Evolutionary conservation across 768 basidiomycete genomes (phyloP).

Genomic region (Collybia nuda): DNA sequence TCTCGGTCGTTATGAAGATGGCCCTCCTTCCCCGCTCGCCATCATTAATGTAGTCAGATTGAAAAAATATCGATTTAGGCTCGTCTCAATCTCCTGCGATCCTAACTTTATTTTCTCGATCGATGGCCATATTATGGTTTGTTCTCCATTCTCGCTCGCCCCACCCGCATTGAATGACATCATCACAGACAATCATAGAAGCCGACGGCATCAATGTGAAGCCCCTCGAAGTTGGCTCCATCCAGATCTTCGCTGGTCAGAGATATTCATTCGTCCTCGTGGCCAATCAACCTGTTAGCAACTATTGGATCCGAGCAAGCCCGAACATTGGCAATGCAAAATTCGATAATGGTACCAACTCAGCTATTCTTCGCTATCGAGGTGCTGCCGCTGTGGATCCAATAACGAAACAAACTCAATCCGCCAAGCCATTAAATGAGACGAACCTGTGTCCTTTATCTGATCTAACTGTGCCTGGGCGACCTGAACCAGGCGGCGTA

Average conservation of each 20-base stretch:
- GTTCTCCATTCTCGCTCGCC: conserved; percentile 10
- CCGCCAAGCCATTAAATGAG: conserved; percentile 27
- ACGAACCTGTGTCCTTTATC: conserved; percentile 12
- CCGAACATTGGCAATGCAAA: conserved; percentile 19
- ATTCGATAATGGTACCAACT: conserved; percentile 44
- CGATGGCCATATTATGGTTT: conserved; percentile 33
- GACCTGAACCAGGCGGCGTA: conserved; percentile 15
- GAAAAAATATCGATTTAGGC: conserved; percentile 52
- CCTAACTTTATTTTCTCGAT: conserved; percentile 44
- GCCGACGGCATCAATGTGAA: conserved; percentile 31
- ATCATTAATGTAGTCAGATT: conserved; percentile 41
- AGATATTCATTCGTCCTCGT: conserved; percentile 34
- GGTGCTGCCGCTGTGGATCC: conserved; percentile 23
- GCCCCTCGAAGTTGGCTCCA: conserved; percentile 34
- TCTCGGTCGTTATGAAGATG: conserved; percentile 41
- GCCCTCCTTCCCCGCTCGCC: conserved; percentile 37
- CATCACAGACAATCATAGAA: conserved; percentile 35
- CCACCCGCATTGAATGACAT: conserved; percentile 5
- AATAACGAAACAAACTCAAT: conserved; percentile 14
- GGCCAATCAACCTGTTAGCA: conserved; percentile 35
- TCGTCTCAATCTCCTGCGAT: conserved; percentile 52
- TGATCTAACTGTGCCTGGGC: conserved; percentile 9
- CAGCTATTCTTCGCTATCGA: conserved; percentile 50
- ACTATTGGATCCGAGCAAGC: conserved; percentile 39
- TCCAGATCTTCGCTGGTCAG: conserved; percentile 40